A percentile compares a stretch with the other conserved stretches of the same genome.
phyloP scores from a whole-genome alignment of 2,329 filamentous ascomycete genomes.

The Macrophomina tecta region DNA sequence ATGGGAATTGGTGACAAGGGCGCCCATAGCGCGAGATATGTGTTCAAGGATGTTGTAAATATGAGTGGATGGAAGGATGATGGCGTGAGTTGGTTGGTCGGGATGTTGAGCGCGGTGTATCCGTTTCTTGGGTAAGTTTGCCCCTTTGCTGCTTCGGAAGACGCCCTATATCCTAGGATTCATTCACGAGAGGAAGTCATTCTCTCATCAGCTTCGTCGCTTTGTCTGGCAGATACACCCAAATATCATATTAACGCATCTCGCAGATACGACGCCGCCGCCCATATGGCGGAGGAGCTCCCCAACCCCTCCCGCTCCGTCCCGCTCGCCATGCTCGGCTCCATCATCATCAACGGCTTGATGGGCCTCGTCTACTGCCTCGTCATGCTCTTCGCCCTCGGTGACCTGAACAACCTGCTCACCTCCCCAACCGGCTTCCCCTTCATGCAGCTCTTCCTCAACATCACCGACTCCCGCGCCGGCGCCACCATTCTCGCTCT shows the following conservation, averaged over 20 bases:
- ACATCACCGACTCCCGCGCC: slow-evolving; percentile 36
- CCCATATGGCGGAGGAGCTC: slow-evolving; percentile 47
- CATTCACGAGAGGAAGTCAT: too few relatives aligned
- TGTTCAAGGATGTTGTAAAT: slow-evolving; percentile 34
- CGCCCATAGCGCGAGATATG: slow-evolving; percentile 33
- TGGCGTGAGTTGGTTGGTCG: slow-evolving; percentile 37
- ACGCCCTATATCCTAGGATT: too few relatives aligned
- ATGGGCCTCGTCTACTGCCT: slow-evolving; percentile 53
- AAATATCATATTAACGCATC: not conserved
- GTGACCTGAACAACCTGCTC: slow-evolving; percentile 48
- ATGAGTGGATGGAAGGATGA: slow-evolving; percentile 34
- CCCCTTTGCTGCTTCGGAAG: not conserved
- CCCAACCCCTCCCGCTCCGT: slow-evolving; percentile 37
- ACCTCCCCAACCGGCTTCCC: slow-evolving; percentile 51
- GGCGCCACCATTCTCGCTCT: slow-evolving; percentile 41
- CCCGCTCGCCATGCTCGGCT: slow-evolving; percentile 43
- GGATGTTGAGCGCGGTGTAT: slow-evolving; percentile 35
- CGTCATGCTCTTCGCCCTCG: slow-evolving; percentile 53
- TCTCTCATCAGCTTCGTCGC: too few relatives aligned
- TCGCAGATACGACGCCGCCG: slow-evolving; percentile 50
- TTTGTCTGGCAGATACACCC: too few relatives aligned
- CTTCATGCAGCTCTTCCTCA: slow-evolving; percentile 50
- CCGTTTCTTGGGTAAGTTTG: slow-evolving; percentile 32
- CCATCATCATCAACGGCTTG: slow-evolving; percentile 51
- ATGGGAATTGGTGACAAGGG: slow-evolving; percentile 30